phyloP scores from a whole-genome alignment of 108 stramenopile species.

The Cyclotella choctawhatcheeana region DNA sequence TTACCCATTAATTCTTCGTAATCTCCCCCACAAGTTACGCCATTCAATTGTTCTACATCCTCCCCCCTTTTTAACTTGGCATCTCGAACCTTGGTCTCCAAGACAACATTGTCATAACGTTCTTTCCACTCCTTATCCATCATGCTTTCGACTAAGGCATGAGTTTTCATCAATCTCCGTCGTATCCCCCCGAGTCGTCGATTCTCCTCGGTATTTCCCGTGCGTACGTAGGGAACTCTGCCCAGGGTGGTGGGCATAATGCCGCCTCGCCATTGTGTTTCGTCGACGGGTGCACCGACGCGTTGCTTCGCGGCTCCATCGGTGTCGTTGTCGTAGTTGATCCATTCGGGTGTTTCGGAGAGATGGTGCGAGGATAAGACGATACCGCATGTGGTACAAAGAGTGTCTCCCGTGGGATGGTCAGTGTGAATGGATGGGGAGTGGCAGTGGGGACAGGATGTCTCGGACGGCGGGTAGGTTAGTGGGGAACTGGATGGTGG shows the following conservation, averaged over 20 bases:
- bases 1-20: conserved; percentile 23
- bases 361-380: conserved; percentile 33
- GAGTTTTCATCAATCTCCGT: conserved; percentile 22
- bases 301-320: conserved; percentile 6
- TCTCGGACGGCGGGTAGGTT: conserved; percentile 3
- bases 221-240: not conserved
- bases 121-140: conserved; percentile 23
- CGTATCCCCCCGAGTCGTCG: not conserved
- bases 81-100: conserved; percentile 22
- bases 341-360: conserved; percentile 33
- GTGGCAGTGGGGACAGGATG: conserved; percentile 30
- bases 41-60: not conserved
- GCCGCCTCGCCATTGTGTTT: conserved; percentile 29
- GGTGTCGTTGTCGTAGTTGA: conserved; percentile 24
- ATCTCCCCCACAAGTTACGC: conserved; percentile 17
- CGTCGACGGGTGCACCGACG: conserved; percentile 38
- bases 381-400: conserved; percentile 39
- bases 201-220: conserved; percentile 5
- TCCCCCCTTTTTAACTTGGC: conserved; percentile 29
- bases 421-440: conserved; percentile 29
- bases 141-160: conserved; percentile 33
- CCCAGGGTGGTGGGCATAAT: conserved; percentile 34
- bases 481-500: not conserved
- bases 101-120: conserved; percentile 12
- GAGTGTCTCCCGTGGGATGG: conserved; percentile 15